Percentiles rank a stretch among this genome's conserved stretches.
Conservation (phyloP, 2,329 filamentous ascomycete genomes). For the Alternaria atra region DNA sequence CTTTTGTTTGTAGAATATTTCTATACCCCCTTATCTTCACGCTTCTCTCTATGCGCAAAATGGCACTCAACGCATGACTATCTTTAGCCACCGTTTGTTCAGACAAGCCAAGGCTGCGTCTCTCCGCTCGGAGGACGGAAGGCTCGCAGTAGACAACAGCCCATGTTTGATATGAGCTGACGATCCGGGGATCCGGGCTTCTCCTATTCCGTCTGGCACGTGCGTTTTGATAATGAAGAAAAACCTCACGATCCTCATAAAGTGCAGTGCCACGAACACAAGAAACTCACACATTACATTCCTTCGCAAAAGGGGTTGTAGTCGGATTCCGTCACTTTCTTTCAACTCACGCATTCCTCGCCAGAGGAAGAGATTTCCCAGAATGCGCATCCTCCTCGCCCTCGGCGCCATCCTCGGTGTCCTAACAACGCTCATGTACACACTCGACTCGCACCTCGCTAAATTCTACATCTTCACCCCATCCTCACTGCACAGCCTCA, state of each 20-base stretch:
- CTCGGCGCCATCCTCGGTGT: slow-evolving; percentile 35
- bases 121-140: slow-evolving; percentile 1
- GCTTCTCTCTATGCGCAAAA: not conserved
- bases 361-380: not conserved
- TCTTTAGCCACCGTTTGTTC: not conserved
- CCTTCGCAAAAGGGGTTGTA: not conserved
- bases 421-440: slow-evolving; percentile 38
- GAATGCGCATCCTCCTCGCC: slow-evolving; percentile 29
- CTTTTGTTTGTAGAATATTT: slow-evolving; percentile 3
- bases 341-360: not conserved
- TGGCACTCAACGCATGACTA: not conserved
- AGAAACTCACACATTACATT: not conserved
- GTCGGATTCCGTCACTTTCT: not conserved
- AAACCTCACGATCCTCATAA: slow-evolving; percentile 1
- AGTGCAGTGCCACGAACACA: not conserved
- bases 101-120: not conserved
- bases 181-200: slow-evolving; percentile 14
- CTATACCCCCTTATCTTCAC: slow-evolving; percentile 4
- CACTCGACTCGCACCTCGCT: slow-evolving; percentile 38
- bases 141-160: not conserved
- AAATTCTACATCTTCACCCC: slow-evolving; percentile 78
- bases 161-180: slow-evolving; percentile 7
- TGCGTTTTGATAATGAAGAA: slow-evolving; percentile 7
- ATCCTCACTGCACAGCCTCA: slow-evolving; percentile 72
- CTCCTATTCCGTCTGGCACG: slow-evolving; percentile 15